These are phyloP conservation scores for Sergeia podlipaevii DNA, from an alignment of 208 protist genomes.

Conservation along the genomic window DNA sequence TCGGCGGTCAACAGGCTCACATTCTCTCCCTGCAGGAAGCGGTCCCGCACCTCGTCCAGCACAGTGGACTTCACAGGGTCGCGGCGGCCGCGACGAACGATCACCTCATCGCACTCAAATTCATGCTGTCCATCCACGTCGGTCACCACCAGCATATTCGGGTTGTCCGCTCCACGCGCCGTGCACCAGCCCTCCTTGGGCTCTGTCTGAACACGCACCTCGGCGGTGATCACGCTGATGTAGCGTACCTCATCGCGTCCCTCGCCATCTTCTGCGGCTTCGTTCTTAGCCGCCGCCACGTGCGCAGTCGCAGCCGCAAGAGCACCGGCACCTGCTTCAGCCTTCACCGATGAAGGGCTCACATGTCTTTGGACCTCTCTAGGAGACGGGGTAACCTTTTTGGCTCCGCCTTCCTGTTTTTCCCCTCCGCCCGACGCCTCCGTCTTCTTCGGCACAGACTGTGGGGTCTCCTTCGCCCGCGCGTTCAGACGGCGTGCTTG, in stretches of 20 bases:
- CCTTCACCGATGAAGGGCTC: no score
- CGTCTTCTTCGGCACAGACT: not conserved
- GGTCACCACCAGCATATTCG: slow-evolving; percentile 28
- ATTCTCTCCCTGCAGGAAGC: slow-evolving; percentile 48
- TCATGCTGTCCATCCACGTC: slow-evolving; percentile 30
- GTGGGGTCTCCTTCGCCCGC: not conserved
- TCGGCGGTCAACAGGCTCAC: slow-evolving; percentile 47
- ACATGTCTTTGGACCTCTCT: no score
- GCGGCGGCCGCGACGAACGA: slow-evolving; percentile 23
- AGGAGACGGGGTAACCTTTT: no score
- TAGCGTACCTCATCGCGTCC: slow-evolving; percentile 1
- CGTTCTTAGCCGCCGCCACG: not conserved
- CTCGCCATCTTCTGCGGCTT: not conserved
- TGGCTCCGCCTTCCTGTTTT: not conserved
- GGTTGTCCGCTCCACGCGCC: not conserved
- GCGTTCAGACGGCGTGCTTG: not conserved
- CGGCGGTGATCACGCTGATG: slow-evolving; percentile 43
- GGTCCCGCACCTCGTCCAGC: slow-evolving; percentile 31
- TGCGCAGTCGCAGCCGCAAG: not conserved
- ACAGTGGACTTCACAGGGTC: slow-evolving; percentile 18
- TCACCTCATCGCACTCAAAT: slow-evolving; percentile 39
- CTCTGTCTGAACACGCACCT: slow-evolving; percentile 13
- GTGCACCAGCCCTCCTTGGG: slow-evolving; percentile 38
- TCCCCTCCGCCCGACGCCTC: not conserved
- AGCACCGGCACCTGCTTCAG: no score